phyloP scores from a whole-genome alignment of 495 filamentous ascomycete species.

The Talaromyces nanjingensis region DNA sequence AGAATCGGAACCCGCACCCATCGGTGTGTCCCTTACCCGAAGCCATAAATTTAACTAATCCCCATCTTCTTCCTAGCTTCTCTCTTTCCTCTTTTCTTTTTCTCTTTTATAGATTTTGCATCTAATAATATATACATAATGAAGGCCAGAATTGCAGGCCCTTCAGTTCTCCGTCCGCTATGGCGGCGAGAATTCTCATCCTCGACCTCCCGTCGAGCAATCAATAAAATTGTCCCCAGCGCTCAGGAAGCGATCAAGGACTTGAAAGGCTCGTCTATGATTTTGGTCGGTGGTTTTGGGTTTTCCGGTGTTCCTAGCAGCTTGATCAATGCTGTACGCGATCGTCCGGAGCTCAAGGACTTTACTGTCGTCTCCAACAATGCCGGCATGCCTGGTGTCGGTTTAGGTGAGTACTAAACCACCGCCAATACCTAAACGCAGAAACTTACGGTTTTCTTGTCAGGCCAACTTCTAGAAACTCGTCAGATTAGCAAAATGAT shows the following conservation, averaged over 20 bases:
- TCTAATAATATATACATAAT: conserved; percentile 12
- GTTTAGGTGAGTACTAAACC: conserved; percentile 45
- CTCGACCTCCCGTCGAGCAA: conserved; percentile 53
- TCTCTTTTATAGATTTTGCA: conserved; percentile 12
- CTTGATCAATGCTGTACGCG: conserved; percentile 68
- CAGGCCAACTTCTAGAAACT: conserved; percentile 56
- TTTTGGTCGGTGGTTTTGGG: conserved; percentile 78
- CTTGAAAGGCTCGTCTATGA: conserved; percentile 61
- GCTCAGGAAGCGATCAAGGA: conserved; percentile 64
- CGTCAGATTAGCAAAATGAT: conserved; percentile 86
- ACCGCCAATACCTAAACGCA: background rate
- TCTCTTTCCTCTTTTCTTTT: conserved; percentile 7
- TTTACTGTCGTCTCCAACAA: conserved; percentile 88
- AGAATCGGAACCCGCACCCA: background rate
- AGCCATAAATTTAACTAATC: background rate
- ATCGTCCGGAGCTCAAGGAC: conserved; percentile 61
- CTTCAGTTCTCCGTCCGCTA: conserved; percentile 28
- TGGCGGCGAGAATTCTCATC: conserved; percentile 56
- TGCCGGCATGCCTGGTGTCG: conserved; percentile 69
- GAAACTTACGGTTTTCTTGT: background rate
- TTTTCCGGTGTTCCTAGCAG: conserved; percentile 82
- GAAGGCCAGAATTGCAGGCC: conserved; percentile 24
- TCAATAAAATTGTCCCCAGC: conserved; percentile 72
- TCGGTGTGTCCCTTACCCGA: background rate
- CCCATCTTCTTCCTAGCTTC: background rate